Evolutionary conservation across 1,139 yeast species (phyloP).

Genomic region (Candida sp.): DNA sequence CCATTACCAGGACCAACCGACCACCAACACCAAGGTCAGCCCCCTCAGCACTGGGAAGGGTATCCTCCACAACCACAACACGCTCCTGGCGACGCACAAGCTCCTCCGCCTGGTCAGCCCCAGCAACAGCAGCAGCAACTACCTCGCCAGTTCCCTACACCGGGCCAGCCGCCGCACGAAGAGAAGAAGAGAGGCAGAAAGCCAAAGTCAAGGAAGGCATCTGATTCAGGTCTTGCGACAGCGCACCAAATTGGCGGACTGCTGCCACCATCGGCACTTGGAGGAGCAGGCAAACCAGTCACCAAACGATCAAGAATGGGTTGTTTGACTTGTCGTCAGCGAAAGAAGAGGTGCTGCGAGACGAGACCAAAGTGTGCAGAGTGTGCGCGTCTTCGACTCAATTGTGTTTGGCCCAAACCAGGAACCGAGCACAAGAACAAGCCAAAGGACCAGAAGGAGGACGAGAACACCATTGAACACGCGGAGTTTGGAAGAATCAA

Average conservation of each 20-base stretch:
- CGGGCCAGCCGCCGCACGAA: conserved; percentile 3
- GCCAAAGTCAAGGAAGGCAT: conserved; percentile 7
- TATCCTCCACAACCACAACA: conserved; percentile 7
- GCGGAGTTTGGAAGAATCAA: conserved; percentile 63
- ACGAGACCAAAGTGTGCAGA: conserved; percentile 46
- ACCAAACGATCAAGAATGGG: conserved; percentile 49
- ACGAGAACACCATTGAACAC: conserved; percentile 51
- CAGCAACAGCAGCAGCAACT: conserved; percentile 5
- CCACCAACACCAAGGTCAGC: conserved; percentile 8
- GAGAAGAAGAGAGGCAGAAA: conserved; percentile 12
- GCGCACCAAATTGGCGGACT: neutral
- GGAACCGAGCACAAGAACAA: conserved; percentile 54
- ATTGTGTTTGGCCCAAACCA: conserved; percentile 55
- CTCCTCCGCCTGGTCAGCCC: conserved; percentile 2
- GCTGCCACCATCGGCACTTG: neutral
- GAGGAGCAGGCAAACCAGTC: conserved; percentile 16
- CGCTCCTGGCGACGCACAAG: neutral
- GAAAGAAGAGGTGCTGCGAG: conserved; percentile 52
- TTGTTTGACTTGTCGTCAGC: conserved; percentile 49
- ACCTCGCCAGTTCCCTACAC: neutral
- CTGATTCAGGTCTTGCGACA: neutral
- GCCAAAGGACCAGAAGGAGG: conserved; percentile 51
- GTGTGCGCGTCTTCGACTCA: conserved; percentile 43
- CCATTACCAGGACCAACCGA: conserved; percentile 1
- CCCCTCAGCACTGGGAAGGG: conserved; percentile 6